Conservation (phyloP, 2,329 filamentous ascomycete genomes). For the Cryphonectria carpinicola region DNA sequence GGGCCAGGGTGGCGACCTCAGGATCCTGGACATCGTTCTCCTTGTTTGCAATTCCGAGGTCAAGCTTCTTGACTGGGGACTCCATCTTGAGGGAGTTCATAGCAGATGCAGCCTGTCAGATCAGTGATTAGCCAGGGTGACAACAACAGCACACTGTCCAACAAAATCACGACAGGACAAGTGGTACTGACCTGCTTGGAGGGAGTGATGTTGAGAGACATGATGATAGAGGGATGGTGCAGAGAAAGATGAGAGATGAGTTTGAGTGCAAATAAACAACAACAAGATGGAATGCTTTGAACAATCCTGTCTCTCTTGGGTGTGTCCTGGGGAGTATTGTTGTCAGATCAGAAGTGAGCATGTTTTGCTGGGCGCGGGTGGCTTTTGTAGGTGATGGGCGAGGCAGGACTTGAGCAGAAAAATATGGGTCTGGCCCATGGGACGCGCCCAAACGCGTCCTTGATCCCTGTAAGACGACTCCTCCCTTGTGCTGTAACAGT, state of each 20-base stretch:
- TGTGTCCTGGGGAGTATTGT: slow-evolving; percentile 9
- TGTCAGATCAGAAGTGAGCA: slow-evolving; percentile 6
- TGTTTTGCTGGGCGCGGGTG: slow-evolving; percentile 14
- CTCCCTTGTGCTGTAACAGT: not conserved
- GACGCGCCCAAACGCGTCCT: slow-evolving; percentile 11
- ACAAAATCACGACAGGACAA: not conserved
- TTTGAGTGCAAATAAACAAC: slow-evolving; percentile 39
- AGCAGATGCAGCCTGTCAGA: slow-evolving; percentile 75
- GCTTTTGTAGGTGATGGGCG: slow-evolving; percentile 23
- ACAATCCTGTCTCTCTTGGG: slow-evolving; percentile 3
- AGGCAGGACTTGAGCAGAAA: not conserved
- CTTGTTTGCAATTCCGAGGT: slow-evolving; percentile 76
- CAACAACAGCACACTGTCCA: slow-evolving; percentile 30
- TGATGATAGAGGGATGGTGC: slow-evolving; percentile 46
- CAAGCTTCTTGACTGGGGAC: slow-evolving; percentile 87
- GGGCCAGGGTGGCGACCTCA: slow-evolving; percentile 54
- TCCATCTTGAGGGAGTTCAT: slow-evolving; percentile 92
- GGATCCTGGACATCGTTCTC: slow-evolving; percentile 71
- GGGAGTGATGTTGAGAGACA: slow-evolving; percentile 67
- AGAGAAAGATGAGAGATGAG: slow-evolving; percentile 33
- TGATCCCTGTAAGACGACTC: slow-evolving; percentile 9
- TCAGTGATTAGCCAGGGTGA: slow-evolving; percentile 39
- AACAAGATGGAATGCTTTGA: slow-evolving; percentile 11
- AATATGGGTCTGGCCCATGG: slow-evolving; percentile 2
- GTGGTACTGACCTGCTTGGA: slow-evolving; percentile 38